Evolutionary conservation across 116 monocot species (phyloP).

Genomic region (Thalassia testudinum): DNA sequence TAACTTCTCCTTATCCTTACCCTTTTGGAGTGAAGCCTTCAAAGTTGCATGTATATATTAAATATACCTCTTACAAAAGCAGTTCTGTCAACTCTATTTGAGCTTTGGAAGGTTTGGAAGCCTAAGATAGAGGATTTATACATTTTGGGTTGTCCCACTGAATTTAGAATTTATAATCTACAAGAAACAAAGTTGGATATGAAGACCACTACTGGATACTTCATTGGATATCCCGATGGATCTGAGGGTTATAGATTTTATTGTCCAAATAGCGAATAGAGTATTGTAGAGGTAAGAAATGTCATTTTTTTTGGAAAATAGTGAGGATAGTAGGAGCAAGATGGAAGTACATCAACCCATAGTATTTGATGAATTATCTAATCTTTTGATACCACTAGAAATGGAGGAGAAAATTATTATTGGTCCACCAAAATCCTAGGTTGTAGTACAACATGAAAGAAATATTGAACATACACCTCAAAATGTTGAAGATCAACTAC

Average conservation of each 20-base stretch:
- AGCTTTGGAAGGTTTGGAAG: constrained; percentile 2
- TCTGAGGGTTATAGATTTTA: constrained; percentile 12
- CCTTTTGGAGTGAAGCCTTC: constrained; percentile 3
- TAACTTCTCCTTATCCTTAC: neutral
- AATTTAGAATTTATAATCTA: constrained; percentile 3
- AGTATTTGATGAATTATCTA: too few relatives aligned
- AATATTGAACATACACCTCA: too few relatives aligned
- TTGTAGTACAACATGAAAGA: too few relatives aligned
- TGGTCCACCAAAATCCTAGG: too few relatives aligned
- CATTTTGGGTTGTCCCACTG: constrained; percentile 12
- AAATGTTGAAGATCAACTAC: too few relatives aligned
- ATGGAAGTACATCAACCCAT: too few relatives aligned
- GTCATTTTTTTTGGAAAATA: constrained; percentile 10
- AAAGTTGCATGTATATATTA: constrained; percentile 6
- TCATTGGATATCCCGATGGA: constrained; percentile 7
- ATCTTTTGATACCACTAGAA: too few relatives aligned
- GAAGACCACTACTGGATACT: constrained; percentile 1
- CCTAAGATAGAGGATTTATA: neutral
- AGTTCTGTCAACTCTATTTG: neutral
- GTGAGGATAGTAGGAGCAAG: constrained; percentile 1
- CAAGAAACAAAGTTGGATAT: constrained; percentile 6
- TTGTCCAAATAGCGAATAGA: neutral
- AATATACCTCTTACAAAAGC: constrained; percentile 4
- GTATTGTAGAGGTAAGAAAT: constrained; percentile 7
- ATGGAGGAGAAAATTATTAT: too few relatives aligned